Evolutionary conservation across 1,284 basidiomycete genomes (phyloP), one percentile per base, ranked within the genome.

Genomic region (Puccinia polysora): DNA sequence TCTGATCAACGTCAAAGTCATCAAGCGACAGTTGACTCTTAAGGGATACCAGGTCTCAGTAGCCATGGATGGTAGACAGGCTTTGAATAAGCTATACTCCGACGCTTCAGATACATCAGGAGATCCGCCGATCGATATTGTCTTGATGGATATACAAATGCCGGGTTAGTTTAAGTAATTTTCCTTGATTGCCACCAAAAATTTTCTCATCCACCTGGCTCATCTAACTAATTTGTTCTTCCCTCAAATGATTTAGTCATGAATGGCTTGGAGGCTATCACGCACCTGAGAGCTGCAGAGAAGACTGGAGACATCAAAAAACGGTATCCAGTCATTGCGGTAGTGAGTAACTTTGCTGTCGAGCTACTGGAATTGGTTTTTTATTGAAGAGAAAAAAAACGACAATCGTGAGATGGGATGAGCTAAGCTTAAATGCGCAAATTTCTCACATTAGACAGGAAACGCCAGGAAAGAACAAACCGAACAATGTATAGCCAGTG

Each of bases 121-220:
- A 14, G 50, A 38, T 20, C 45, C 56, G 10, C 28, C 56, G 20
- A 70, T 70, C 20, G 34, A 56, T 20, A 70, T 70, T 20, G 58
- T 70, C n/a, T 20, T 70, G n/a, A 70, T 70, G 67, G 67, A 70
- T 20, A 70, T 70, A 6, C 67, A 70, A 60, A 62, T 70, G 55
- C 67, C 58, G 15, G 67, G 67, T 70, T 7, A 30, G 67, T 49
- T 58, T 40, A 45, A 45, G n/a, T 45, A 10, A 45, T 45, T 45
- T 10, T 10, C n/a, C n/a, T 45, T 45, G 40, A 10, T 45, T 45
- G 10, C n/a, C 10, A 45, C n/a, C 10, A 45, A n/a, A 15, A 30
- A 23, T 34, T 14, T 15, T n/a, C 25, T 64, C 30, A 36, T 15
- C 28, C 47, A 36, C 4, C 38, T 18, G 30, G 10, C 18, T 28